Conservation (phyloP, 805 yeast genomes). For the Kodamaea neixiangensis region DNA sequence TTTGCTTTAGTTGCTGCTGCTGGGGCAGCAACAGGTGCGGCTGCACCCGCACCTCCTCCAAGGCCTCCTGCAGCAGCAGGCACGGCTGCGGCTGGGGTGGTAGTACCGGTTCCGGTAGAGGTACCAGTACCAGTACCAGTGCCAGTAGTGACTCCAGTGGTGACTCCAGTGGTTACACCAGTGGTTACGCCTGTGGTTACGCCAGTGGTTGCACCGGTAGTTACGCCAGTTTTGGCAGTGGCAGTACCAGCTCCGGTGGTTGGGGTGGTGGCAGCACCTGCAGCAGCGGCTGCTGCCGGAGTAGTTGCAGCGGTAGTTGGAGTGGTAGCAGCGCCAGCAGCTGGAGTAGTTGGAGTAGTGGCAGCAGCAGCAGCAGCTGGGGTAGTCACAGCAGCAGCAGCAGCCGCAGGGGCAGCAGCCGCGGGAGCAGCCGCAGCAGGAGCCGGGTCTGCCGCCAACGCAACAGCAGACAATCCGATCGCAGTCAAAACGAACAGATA, state of each 20-base stretch:
- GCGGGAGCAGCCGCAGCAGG: slow-evolving; percentile 17
- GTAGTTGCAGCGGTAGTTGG: slow-evolving; percentile 20
- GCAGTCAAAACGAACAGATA: slow-evolving; percentile 11
- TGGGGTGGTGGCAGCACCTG: slow-evolving; percentile 18
- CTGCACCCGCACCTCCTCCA: slow-evolving; percentile 11
- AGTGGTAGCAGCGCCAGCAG: slow-evolving; percentile 20
- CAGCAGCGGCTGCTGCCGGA: slow-evolving; percentile 19
- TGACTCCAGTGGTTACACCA: slow-evolving; percentile 6
- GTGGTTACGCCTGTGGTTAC: slow-evolving; percentile 13
- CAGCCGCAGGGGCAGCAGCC: slow-evolving; percentile 9
- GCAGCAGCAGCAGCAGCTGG: slow-evolving; percentile 18
- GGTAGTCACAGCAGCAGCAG: slow-evolving; percentile 10
- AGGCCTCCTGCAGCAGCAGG: slow-evolving; percentile 13
- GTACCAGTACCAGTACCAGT: slow-evolving; percentile 16
- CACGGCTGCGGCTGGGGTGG: slow-evolving; percentile 14
- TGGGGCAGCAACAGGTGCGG: slow-evolving; percentile 13
- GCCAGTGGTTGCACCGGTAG: slow-evolving; percentile 19
- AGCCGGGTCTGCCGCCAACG: slow-evolving; percentile 15
- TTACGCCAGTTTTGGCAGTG: slow-evolving; percentile 16
- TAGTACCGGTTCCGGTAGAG: slow-evolving; percentile 16
- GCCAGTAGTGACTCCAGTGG: slow-evolving; percentile 11
- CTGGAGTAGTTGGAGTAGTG: slow-evolving; percentile 19
- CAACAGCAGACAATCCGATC: slow-evolving; percentile 15
- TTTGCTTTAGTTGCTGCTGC: slow-evolving; percentile 16
- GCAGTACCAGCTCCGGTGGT: slow-evolving; percentile 16